Evolutionary conservation across 208 protist species (phyloP).

Genomic region (Acanthamoeba divionensis): DNA sequence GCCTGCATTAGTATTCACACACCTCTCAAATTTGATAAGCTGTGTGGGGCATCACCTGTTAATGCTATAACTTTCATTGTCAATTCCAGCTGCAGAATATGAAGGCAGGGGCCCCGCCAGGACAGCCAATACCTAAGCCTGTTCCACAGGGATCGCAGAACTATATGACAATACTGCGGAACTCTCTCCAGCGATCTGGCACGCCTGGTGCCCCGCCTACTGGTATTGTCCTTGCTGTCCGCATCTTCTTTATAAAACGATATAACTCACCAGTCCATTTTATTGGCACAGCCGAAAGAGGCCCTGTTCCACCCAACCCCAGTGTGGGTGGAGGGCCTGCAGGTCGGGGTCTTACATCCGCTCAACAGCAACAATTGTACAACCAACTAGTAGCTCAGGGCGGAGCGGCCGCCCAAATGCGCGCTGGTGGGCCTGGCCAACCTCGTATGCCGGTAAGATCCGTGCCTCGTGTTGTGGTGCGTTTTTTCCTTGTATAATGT

Average conservation of each 20-base stretch:
- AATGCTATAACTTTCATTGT: background rate
- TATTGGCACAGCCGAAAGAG: background rate
- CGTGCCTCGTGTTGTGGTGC: background rate
- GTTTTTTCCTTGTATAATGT: background rate
- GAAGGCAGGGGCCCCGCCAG: background rate
- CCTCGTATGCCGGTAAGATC: background rate
- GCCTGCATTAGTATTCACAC: background rate
- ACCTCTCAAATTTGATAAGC: too few species aligned
- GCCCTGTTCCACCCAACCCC: background rate
- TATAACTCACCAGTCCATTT: background rate
- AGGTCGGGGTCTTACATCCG: too few species aligned
- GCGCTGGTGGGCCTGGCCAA: too few species aligned
- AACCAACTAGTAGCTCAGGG: background rate
- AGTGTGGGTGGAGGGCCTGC: background rate
- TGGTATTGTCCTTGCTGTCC: background rate
- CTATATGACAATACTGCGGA: constrained; percentile 15
- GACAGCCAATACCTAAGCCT: background rate
- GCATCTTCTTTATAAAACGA: background rate
- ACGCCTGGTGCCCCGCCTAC: background rate
- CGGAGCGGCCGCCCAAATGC: background rate
- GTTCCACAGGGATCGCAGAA: background rate
- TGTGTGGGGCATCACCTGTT: background rate
- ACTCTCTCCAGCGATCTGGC: background rate
- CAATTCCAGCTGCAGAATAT: background rate
- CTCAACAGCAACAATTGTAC: background rate